Evolutionary conservation across 148 eudicot genomes (phyloP).

Genomic region (Cornus kousa): DNA sequence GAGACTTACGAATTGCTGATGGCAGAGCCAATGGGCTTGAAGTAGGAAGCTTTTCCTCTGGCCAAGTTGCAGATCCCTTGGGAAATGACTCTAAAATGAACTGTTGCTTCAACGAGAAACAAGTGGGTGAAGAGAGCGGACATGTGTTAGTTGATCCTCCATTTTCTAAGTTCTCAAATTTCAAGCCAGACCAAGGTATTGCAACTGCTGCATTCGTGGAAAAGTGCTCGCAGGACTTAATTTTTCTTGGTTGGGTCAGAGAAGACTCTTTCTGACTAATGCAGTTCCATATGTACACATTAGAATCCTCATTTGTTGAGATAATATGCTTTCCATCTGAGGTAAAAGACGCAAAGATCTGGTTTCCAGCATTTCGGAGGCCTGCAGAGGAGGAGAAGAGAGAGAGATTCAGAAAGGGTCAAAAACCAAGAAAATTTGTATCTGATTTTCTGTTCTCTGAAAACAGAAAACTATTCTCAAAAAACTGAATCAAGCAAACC

Average conservation of each 20-base stretch:
- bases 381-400: constrained; percentile 32
- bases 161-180: constrained; percentile 23
- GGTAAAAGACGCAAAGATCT: constrained; percentile 66
- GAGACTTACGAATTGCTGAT: constrained; percentile 50
- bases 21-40: constrained; percentile 26
- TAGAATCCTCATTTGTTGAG: constrained; percentile 75
- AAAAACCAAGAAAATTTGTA: not conserved
- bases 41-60: constrained; percentile 75
- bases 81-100: constrained; percentile 48
- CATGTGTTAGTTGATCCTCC: constrained; percentile 14
- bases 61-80: constrained; percentile 92
- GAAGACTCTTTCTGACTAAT: constrained; percentile 20
- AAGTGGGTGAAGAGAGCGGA: constrained; percentile 43
- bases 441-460: no score
- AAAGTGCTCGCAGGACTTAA: constrained; percentile 70
- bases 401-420: not conserved
- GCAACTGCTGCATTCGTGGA: constrained; percentile 64
- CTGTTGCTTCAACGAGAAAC: constrained; percentile 53
- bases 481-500: not conserved
- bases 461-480: no score
- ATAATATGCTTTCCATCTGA: constrained; percentile 78
- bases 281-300: constrained; percentile 75
- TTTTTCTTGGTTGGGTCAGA: constrained; percentile 34
- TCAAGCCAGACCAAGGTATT: constrained; percentile 77
- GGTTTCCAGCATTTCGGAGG: constrained; percentile 47